Evolutionary conservation across 2,329 filamentous ascomycete genomes (phyloP).

Genomic region (Aspergillus proliferans): DNA sequence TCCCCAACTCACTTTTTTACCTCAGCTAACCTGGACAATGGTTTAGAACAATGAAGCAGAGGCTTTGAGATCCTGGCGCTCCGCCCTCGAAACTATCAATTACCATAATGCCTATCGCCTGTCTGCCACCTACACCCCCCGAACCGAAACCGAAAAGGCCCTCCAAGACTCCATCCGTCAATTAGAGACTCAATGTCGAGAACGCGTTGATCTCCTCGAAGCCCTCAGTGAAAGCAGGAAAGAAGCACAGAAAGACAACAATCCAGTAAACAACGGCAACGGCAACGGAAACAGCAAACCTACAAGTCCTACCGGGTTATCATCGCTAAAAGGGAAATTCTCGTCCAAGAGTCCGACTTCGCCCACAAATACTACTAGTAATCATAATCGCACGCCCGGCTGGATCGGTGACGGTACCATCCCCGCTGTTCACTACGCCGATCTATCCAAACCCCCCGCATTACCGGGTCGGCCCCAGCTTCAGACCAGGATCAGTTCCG

Average conservation of each 20-base stretch:
- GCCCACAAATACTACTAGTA: conserved; percentile 6
- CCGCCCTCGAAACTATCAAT: conserved; percentile 80
- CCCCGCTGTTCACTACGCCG: conserved; percentile 70
- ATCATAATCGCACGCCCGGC: conserved; percentile 32
- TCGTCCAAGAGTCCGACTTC: conserved; percentile 12
- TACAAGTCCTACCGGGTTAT: background rate
- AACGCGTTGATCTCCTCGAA: conserved; percentile 81
- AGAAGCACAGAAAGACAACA: conserved; percentile 40
- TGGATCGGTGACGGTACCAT: conserved; percentile 79
- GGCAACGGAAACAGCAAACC: background rate
- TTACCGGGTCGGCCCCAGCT: conserved; percentile 44
- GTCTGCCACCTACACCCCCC: conserved; percentile 61
- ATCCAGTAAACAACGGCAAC: conserved; percentile 11
- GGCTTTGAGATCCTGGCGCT: conserved; percentile 83
- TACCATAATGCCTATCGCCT: conserved; percentile 75
- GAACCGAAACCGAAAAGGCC: conserved; percentile 75
- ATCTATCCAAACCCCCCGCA: conserved; percentile 66
- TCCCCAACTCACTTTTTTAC: too few relatives aligned
- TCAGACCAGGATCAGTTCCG: conserved; percentile 15
- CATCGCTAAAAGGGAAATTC: conserved; percentile 22
- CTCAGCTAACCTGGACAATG: too few relatives aligned
- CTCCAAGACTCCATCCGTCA: conserved; percentile 73
- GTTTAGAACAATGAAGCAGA: conserved; percentile 79
- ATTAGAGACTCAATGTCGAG: conserved; percentile 86
- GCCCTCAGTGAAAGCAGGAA: conserved; percentile 63